Evolutionary conservation across 805 yeast genomes (phyloP), one percentile per base, ranked within the genome.

Genomic region (Starmerella khaoyaiensis): DNA sequence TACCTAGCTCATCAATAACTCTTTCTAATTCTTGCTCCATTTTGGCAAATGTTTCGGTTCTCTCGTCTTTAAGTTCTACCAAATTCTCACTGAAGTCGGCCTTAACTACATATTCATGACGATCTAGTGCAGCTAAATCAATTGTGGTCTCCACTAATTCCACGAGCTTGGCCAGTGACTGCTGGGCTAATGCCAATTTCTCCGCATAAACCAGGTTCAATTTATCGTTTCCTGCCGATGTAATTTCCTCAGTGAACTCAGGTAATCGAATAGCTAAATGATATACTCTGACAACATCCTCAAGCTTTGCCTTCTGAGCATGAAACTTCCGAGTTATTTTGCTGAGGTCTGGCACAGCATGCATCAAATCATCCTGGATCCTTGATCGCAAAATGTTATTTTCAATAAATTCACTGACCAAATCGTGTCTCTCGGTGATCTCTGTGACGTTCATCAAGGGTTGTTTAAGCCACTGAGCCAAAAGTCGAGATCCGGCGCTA

Each of bases 381-480:
- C 67, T 63, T 10, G 75, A 71, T 41, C 94, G 67, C 5, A 82
- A 59, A 48, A 84, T 80, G 0, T 46, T 31, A 35, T 47, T 35
- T 22, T 76, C 70, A n/a, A 80, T 64, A 46, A 90, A 60, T 41
- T 70, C 67, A 20, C 73, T 78, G n/a, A 87, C 94, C 34, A 90
- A 61, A 6, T 62, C 56, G 46, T 81, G 95, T 35, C 99, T 68
- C 30, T 73, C 65, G 27, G 61, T 56, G 27, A 90, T 84, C 35
- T 66, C 72, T 0, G 49, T 52, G 9, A 68, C 53, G 46, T 74
- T 73, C 36, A 93, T 76, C 33, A 90, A 65, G 1, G 99, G 99
- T 58, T 90, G 98, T 53, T 87, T 90, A 43, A 90, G 66, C 98
- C 98, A 90, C 53, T 83, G 94, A 12, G 90, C 76, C 19, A 90